These are phyloP conservation scores for Trypanosoma cruzi DNA, from an alignment of 208 protist genomes.

Conservation along the genomic window DNA sequence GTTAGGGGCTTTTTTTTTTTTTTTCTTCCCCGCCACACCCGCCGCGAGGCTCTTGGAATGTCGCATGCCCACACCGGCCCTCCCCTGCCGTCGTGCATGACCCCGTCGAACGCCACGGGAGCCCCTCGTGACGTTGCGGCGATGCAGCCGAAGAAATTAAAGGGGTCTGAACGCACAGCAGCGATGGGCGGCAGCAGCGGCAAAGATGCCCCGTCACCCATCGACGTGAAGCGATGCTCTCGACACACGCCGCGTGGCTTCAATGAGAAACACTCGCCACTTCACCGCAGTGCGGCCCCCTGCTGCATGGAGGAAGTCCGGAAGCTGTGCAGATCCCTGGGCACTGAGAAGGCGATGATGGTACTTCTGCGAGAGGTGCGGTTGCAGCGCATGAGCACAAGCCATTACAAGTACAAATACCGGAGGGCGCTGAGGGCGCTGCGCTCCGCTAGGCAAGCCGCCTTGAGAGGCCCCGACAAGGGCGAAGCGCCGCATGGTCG, in stretches of 20 bases:
- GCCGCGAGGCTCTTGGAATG: too few relatives aligned
- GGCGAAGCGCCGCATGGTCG: background rate
- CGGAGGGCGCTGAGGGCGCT: background rate
- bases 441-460: background rate
- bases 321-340: background rate
- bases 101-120: too few relatives aligned
- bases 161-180: background rate
- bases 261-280: background rate
- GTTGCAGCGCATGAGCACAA: background rate
- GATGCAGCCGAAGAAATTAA: too few relatives aligned
- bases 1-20: too few relatives aligned
- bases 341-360: background rate
- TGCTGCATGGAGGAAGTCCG: background rate
- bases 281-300: too few relatives aligned
- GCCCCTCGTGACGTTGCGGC: too few relatives aligned
- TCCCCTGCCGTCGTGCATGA: too few relatives aligned
- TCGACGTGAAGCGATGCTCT: background rate
- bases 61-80: too few relatives aligned
- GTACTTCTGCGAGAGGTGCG: slow-evolving; percentile 3
- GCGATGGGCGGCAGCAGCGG: too few relatives aligned
- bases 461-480: background rate
- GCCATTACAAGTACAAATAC: background rate
- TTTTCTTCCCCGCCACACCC: too few relatives aligned
- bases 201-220: background rate
- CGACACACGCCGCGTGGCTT: background rate